These are phyloP conservation scores for Fistulifera pelliculosa DNA, from an alignment of 108 stramenopile genomes.

Conservation along the genomic window DNA sequence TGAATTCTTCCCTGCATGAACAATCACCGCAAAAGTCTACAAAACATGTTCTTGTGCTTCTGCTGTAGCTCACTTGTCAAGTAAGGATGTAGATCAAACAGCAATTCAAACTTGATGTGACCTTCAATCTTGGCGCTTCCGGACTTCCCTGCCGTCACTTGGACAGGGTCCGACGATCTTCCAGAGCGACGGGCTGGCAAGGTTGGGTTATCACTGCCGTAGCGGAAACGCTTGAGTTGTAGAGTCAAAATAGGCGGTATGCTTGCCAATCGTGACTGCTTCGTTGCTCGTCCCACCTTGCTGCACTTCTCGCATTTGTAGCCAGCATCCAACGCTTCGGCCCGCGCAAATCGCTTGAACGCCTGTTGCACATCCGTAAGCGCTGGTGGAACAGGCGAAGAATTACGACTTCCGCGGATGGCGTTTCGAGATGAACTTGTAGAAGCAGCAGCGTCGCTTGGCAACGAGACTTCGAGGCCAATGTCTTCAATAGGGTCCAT, in stretches of 20 bases:
- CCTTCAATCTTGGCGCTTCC: conserved; percentile 89
- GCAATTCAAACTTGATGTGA: conserved; percentile 52
- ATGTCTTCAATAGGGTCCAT: conserved; percentile 88
- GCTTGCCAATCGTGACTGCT: conserved; percentile 69
- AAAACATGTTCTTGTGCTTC: conserved; percentile 55
- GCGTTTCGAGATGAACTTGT: conserved; percentile 8
- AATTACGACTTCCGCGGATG: conserved; percentile 6
- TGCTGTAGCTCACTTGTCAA: conserved; percentile 52
- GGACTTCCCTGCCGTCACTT: conserved; percentile 34
- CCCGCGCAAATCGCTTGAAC: conserved; percentile 62
- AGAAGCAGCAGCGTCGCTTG: conserved; percentile 23
- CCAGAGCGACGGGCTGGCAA: conserved; percentile 13
- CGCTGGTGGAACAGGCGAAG: conserved; percentile 17
- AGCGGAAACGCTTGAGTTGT: conserved; percentile 83
- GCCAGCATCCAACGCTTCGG: conserved; percentile 68
- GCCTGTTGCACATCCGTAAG: conserved; percentile 56
- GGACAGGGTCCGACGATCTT: conserved; percentile 21
- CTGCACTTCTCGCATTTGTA: conserved; percentile 88
- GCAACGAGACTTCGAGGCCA: conserved; percentile 64
- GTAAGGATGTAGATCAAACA: conserved; percentile 72
- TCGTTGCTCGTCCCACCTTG: conserved; percentile 73
- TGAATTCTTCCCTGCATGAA: conserved; percentile 79
- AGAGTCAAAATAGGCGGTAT: conserved; percentile 82
- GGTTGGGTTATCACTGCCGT: conserved; percentile 29
- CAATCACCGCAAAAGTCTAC: conserved; percentile 85